Evolutionary conservation across 345 rosid genomes (phyloP).

Genomic region (Camelina sativa): DNA sequence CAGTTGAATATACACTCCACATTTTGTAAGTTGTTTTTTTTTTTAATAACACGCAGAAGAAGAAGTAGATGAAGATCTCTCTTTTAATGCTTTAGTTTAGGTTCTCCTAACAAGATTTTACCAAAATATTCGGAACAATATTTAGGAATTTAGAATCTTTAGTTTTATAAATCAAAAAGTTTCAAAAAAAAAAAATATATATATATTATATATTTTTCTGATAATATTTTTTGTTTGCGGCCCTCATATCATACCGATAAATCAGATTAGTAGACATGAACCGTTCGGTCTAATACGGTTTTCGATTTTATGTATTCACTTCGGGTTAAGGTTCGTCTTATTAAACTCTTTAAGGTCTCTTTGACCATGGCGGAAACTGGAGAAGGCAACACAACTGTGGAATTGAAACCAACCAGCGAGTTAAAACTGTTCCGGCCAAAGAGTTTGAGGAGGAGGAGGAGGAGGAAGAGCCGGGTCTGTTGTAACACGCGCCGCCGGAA

Average conservation of each 20-base stretch:
- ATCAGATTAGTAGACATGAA: background rate
- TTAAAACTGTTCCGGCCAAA: slow-evolving; percentile 25
- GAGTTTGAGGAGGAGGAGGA: slow-evolving; percentile 35
- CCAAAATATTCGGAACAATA: too few relatives aligned
- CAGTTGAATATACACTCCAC: background rate
- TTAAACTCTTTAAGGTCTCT: background rate
- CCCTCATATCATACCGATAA: slow-evolving; percentile 1
- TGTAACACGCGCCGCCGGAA: slow-evolving; percentile 26
- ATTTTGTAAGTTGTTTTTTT: too few relatives aligned
- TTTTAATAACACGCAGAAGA: too few relatives aligned
- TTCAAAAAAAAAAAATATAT: too few relatives aligned
- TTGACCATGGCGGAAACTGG: background rate
- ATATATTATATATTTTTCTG: too few relatives aligned
- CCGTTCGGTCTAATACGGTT: slow-evolving; percentile 23
- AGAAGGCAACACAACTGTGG: background rate
- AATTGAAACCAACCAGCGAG: background rate
- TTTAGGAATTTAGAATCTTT: too few relatives aligned
- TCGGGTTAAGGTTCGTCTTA: background rate
- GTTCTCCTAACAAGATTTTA: too few relatives aligned
- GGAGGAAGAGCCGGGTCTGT: slow-evolving; percentile 34
- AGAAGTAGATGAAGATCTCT: too few relatives aligned
- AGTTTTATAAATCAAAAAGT: too few relatives aligned
- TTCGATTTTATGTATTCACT: background rate
- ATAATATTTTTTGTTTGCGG: background rate
- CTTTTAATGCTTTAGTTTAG: too few relatives aligned